A percentile compares a stretch with the other conserved stretches of the same genome.
Evolutionary conservation across 148 eudicot genomes (phyloP).

Genomic region (Chenopodium formosanum): DNA sequence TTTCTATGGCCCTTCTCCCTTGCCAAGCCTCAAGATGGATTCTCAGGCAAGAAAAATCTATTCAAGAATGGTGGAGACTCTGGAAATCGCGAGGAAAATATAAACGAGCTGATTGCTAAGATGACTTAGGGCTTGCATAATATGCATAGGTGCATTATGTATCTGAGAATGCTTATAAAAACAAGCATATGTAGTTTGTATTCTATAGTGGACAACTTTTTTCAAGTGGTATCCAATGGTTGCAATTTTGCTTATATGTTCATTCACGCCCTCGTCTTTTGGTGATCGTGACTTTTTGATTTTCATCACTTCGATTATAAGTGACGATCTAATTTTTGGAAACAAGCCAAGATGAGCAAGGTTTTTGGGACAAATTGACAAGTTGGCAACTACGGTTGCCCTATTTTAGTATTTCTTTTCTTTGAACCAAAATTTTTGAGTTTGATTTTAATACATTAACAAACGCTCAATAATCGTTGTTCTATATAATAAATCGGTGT

Average conservation of each 20-base stretch:
- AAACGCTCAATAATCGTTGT: too few relatives aligned
- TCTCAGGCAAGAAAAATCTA: conserved; percentile 57
- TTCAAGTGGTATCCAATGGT: conserved; percentile 6
- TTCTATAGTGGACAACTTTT: conserved; percentile 2
- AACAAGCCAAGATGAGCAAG: too few relatives aligned
- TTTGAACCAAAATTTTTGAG: too few relatives aligned
- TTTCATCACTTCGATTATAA: too few relatives aligned
- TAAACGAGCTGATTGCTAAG: conserved; percentile 66
- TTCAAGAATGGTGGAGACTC: conserved; percentile 76
- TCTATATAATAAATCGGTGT: too few relatives aligned
- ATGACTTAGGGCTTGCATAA: conserved; percentile 51
- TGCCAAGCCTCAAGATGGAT: conserved; percentile 60
- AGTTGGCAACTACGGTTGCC: too few relatives aligned
- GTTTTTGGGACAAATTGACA: too few relatives aligned
- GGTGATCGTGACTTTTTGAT: too few relatives aligned
- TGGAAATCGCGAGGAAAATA: conserved; percentile 62
- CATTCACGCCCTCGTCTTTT: too few relatives aligned
- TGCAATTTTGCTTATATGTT: neutral
- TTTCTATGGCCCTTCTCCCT: conserved; percentile 63
- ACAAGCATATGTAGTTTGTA: conserved; percentile 6
- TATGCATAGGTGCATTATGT: neutral
- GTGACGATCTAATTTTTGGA: too few relatives aligned
- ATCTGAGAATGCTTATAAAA: conserved; percentile 1
- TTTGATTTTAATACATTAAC: too few relatives aligned
- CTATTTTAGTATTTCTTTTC: too few relatives aligned